Base-by-base conservation (phyloP, 306 rosid species). In the Rubus parviflorus region DNA sequence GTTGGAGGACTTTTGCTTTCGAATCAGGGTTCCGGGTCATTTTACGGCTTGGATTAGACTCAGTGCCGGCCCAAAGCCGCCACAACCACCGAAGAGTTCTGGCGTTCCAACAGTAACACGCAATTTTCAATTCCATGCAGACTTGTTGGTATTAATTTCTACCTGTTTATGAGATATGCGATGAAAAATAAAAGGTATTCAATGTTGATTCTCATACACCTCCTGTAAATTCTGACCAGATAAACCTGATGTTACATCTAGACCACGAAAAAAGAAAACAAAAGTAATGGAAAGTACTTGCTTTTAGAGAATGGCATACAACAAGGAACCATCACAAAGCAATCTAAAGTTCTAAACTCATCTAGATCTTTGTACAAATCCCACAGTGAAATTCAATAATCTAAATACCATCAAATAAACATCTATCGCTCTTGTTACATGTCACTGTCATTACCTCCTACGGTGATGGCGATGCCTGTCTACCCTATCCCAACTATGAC, bases 381-480 rank as follows among this genome's bases (percentile, higher is more conserved):
- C 46, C 54, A 37, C 42, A 41, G 41, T 61, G 3, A 64, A 12
- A 23, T 53, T 14, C 72, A 61, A 51, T 63, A 8, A 38, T 57
- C 65, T 73, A 49, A 38, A 41, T 5, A 53, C 58, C 43, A 37
- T 81, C 83, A 72, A 49, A 65, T 67, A 35, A 60, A 65, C 60
- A 81, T 48, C 74, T 52, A 64, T 64, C 7, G 20, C 60, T 72
- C 53, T 60, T 40, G 68, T 70, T 68, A 68, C 73, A 62, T 45
- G 41, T 60, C 72, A 53, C 62, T 43, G 35, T 45, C 60, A 45
- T 20, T 68, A 91, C 86, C 94, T 81, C 79, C 87, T 77, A 75
- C 88, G 86, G 43, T 81, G 87, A 81, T 81, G 52, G 66, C 88
- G 78, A 43, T 82, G 80, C 56, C 86, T 88, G 19, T 84, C 90